phyloP scores from a whole-genome alignment of 768 basidiomycete species.

The Tricholoma terreum region DNA sequence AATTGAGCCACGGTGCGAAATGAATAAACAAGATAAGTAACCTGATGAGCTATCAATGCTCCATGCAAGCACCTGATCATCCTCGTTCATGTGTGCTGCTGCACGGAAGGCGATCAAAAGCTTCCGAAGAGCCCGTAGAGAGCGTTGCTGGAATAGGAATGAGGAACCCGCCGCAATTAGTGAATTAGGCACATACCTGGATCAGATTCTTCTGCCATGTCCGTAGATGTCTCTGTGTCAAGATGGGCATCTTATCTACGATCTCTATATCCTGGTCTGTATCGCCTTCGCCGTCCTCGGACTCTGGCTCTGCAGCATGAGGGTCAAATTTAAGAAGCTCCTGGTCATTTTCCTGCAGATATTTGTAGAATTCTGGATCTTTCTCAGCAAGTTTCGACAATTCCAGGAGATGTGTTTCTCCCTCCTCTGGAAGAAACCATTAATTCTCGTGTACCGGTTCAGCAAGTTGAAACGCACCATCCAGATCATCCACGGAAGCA shows the following conservation, averaged over 20 bases:
- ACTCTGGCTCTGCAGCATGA: slow-evolving; percentile 36
- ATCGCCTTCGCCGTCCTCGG: slow-evolving; percentile 44
- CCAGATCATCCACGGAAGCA: slow-evolving; percentile 75
- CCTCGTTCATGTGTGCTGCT: slow-evolving; percentile 87
- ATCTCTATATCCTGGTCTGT: slow-evolving; percentile 42
- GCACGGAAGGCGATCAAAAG: slow-evolving; percentile 88
- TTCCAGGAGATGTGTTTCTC: slow-evolving; percentile 70
- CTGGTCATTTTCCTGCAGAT: slow-evolving; percentile 91
- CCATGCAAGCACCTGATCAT: slow-evolving; percentile 77
- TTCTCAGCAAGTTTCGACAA: slow-evolving; percentile 89
- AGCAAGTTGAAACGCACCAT: slow-evolving; percentile 40
- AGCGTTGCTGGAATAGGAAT: slow-evolving; percentile 59
- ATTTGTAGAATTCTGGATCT: slow-evolving; percentile 99
- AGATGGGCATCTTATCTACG: slow-evolving; percentile 48
- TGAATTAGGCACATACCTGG: slow-evolving; percentile 45
- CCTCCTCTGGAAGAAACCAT: slow-evolving; percentile 51
- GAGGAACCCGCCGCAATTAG: not conserved
- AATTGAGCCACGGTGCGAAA: slow-evolving; percentile 5
- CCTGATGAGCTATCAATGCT: slow-evolving; percentile 79
- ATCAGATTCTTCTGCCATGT: slow-evolving; percentile 89
- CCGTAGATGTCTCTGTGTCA: slow-evolving; percentile 68
- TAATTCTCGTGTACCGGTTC: not conserved
- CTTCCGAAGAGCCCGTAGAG: slow-evolving; percentile 78
- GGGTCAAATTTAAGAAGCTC: slow-evolving; percentile 84
- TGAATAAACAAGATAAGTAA: slow-evolving; percentile 28